A percentile compares a stretch with the other conserved stretches of the same genome.
These are phyloP conservation scores for Ephemerocybe angulata DNA, from an alignment of 768 basidiomycete genomes.

Conservation along the genomic window DNA sequence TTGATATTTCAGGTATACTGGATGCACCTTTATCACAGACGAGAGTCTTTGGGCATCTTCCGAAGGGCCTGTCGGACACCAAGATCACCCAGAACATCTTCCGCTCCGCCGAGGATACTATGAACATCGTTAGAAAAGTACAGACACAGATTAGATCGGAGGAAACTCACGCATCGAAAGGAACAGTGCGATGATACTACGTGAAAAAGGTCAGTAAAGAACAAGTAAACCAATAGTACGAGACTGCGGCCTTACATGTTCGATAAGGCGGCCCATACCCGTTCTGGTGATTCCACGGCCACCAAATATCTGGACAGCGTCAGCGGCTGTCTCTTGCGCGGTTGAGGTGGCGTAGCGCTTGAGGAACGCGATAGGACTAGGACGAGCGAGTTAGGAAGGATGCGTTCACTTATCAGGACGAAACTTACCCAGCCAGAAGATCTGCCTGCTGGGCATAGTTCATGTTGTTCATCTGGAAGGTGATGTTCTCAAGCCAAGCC, in stretches of 20 bases:
- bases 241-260: no score
- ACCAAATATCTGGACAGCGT: conserved; percentile 84
- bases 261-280: conserved; percentile 66
- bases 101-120: conserved; percentile 70
- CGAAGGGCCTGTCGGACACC: conserved; percentile 80
- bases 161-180: conserved; percentile 56
- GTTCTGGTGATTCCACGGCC: conserved; percentile 84
- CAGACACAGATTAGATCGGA: background rate
- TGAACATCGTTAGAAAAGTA: background rate
- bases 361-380: conserved; percentile 62
- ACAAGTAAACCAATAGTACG: conserved; percentile 16
- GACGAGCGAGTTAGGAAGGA: background rate
- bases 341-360: conserved; percentile 64
- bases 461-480: conserved; percentile 86
- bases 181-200: conserved; percentile 59
- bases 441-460: conserved; percentile 72
- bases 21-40: no score
- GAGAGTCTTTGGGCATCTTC: conserved; percentile 66
- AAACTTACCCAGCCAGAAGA: conserved; percentile 65
- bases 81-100: conserved; percentile 77
- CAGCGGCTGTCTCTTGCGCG: conserved; percentile 61
- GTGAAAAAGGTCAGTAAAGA: conserved; percentile 16
- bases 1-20: no score
- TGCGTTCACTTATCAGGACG: conserved; percentile 3
- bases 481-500: conserved; percentile 80